Evolutionary conservation across 2,329 filamentous ascomycete species (phyloP).

Genomic region (Aspergillus tamarii): DNA sequence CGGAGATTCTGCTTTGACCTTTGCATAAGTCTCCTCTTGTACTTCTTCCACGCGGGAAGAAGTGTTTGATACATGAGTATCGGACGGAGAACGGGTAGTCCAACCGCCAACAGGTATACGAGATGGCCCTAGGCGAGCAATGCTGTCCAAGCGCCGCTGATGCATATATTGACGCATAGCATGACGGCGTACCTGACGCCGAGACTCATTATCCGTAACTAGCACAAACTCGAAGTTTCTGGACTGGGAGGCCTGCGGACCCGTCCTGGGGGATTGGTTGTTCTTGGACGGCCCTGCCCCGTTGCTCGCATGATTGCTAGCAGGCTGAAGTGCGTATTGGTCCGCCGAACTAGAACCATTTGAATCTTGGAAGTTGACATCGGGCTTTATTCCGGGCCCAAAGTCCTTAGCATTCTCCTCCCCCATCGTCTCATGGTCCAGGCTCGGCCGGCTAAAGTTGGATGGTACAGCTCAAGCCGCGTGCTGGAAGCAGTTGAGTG

Average conservation of each 20-base stretch:
- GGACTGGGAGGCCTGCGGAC: slow-evolving; percentile 19
- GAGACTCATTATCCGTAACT: slow-evolving; percentile 36
- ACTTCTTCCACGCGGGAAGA: slow-evolving; percentile 19
- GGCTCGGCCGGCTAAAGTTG: slow-evolving; percentile 10
- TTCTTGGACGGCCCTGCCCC: slow-evolving; percentile 11
- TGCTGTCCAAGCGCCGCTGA: slow-evolving; percentile 36
- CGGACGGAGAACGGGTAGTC: slow-evolving; percentile 18
- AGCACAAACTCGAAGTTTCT: slow-evolving; percentile 38
- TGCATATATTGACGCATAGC: slow-evolving; percentile 42
- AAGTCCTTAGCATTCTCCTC: slow-evolving; percentile 26
- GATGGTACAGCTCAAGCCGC: slow-evolving; percentile 17
- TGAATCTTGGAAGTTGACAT: slow-evolving; percentile 11
- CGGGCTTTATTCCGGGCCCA: slow-evolving; percentile 11
- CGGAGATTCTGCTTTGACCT: slow-evolving; percentile 9
- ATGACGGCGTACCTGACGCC: slow-evolving; percentile 39
- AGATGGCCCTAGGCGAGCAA: slow-evolving; percentile 35
- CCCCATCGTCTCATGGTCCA: slow-evolving; percentile 34
- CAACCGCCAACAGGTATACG: slow-evolving; percentile 31
- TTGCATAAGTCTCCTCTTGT: slow-evolving; percentile 7
- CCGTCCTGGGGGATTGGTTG: slow-evolving; percentile 9
- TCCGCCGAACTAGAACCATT: slow-evolving; percentile 4
- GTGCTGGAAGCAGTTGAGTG: slow-evolving; percentile 13
- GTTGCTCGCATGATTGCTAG: slow-evolving; percentile 14
- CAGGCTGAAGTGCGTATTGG: slow-evolving; percentile 11
- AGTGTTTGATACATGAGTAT: slow-evolving; percentile 11